phyloP scores from a whole-genome alignment of 2,329 filamentous ascomycete species.

The Cryphonectria naterciae region DNA sequence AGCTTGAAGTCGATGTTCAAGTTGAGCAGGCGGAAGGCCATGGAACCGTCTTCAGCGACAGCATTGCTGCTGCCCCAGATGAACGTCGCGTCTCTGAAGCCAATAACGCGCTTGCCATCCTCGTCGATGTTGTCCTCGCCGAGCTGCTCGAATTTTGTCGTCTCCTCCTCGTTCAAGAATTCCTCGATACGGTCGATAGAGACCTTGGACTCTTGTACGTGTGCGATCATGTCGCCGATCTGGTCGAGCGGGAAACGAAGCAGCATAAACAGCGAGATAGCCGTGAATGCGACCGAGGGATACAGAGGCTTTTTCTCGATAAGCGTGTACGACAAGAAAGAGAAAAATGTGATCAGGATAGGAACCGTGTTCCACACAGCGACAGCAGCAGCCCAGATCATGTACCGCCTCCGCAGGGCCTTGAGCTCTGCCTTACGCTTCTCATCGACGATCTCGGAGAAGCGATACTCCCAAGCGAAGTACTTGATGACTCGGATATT shows the following conservation, averaged over 20 bases:
- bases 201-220: slow-evolving; percentile 96
- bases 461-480: slow-evolving; percentile 96
- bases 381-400: slow-evolving; percentile 89
- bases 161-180: slow-evolving; percentile 91
- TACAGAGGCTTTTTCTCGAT: slow-evolving; percentile 88
- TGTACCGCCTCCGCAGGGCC: slow-evolving; percentile 79
- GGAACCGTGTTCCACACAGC: slow-evolving; percentile 97
- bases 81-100: slow-evolving; percentile 82
- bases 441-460: slow-evolving; percentile 83
- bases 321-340: slow-evolving; percentile 90
- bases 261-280: slow-evolving; percentile 92
- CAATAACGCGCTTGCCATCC: slow-evolving; percentile 74
- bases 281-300: slow-evolving; percentile 93
- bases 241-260: slow-evolving; percentile 93
- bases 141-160: slow-evolving; percentile 90
- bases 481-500: slow-evolving; percentile 99
- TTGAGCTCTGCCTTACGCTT: slow-evolving; percentile 80
- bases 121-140: slow-evolving; percentile 70
- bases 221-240: slow-evolving; percentile 96
- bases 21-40: slow-evolving; percentile 82
- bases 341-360: slow-evolving; percentile 93
- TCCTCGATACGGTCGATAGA: slow-evolving; percentile 96
- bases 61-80: slow-evolving; percentile 79
- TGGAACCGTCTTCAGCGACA: slow-evolving; percentile 66
- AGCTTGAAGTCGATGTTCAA: slow-evolving; percentile 81